These are phyloP conservation scores for Fonsecaea multimorphosa DNA, from an alignment of 2,329 filamentous ascomycete species.

Conservation along the genomic window DNA sequence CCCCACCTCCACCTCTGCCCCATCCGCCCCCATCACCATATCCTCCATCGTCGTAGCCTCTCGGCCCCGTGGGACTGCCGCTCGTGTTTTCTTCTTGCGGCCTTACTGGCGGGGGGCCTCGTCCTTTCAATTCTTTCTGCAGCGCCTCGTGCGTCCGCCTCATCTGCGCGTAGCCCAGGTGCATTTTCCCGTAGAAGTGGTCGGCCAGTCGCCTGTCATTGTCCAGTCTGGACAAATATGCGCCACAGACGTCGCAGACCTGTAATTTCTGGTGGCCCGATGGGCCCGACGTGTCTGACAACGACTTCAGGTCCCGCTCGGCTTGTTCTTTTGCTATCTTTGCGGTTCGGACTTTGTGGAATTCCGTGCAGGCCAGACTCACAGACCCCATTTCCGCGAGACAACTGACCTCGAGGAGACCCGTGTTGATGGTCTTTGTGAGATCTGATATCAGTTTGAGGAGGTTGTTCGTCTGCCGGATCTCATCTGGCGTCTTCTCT, in stretches of 20 bases:
- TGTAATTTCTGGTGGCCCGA: slow-evolving; percentile 97
- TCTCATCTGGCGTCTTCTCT: slow-evolving; percentile 92
- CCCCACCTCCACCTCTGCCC: slow-evolving; percentile 57
- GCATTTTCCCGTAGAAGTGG: slow-evolving; percentile 99
- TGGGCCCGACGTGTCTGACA: slow-evolving; percentile 90
- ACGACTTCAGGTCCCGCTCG: slow-evolving; percentile 85
- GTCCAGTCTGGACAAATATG: slow-evolving; percentile 88
- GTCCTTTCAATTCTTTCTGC: slow-evolving; percentile 81
- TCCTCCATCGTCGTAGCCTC: slow-evolving; percentile 55
- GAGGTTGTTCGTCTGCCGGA: slow-evolving; percentile 88
- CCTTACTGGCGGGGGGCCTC: slow-evolving; percentile 66
- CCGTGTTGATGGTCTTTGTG: slow-evolving; percentile 75
- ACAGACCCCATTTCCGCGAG: slow-evolving; percentile 83
- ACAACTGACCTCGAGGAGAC: slow-evolving; percentile 83
- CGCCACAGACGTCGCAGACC: slow-evolving; percentile 97
- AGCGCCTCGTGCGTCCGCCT: slow-evolving; percentile 89
- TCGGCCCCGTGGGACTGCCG: slow-evolving; percentile 43
- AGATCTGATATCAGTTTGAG: slow-evolving; percentile 87
- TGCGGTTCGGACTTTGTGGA: slow-evolving; percentile 81
- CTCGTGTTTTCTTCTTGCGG: slow-evolving; percentile 42
- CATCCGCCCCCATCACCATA: slow-evolving; percentile 61
- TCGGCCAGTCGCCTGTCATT: slow-evolving; percentile 93
- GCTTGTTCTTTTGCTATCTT: slow-evolving; percentile 81
- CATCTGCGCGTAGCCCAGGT: slow-evolving; percentile 97
- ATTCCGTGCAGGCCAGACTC: slow-evolving; percentile 81